Conservation (phyloP, 75 land plant genomes). For the Chamaecyparis obtusa region DNA sequence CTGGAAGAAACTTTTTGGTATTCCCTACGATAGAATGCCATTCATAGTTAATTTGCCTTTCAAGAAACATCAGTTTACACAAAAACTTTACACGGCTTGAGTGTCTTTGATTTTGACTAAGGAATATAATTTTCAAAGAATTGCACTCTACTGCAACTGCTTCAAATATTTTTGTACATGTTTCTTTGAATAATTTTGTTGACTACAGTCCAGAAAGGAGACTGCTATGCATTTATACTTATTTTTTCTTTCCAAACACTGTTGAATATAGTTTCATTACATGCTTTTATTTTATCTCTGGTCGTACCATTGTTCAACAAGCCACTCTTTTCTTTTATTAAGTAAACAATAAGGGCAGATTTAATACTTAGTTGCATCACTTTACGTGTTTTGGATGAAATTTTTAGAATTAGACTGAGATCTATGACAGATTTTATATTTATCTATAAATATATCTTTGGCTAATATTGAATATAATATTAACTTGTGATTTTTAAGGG, state of each 20-base stretch:
- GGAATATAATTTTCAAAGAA: not conserved
- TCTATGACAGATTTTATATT: not conserved
- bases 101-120: not conserved
- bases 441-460: not conserved
- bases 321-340: not conserved
- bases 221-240: not conserved
- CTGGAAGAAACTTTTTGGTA: not conserved
- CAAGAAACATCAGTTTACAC: not conserved
- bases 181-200: not conserved
- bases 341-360: not conserved
- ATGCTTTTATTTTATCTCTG: not conserved
- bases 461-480: not conserved
- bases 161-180: not conserved
- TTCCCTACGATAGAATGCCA: not conserved
- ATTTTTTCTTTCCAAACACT: not conserved
- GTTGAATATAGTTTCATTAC: not conserved
- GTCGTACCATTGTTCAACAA: not conserved
- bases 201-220: not conserved
- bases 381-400: not conserved
- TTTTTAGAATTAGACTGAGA: not conserved
- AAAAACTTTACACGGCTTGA: not conserved
- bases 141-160: not conserved
- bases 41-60: not conserved
- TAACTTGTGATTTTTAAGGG: constrained; percentile 22
- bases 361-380: not conserved